Conservation (phyloP, 768 basidiomycete genomes). For the Mycena floridula region DNA sequence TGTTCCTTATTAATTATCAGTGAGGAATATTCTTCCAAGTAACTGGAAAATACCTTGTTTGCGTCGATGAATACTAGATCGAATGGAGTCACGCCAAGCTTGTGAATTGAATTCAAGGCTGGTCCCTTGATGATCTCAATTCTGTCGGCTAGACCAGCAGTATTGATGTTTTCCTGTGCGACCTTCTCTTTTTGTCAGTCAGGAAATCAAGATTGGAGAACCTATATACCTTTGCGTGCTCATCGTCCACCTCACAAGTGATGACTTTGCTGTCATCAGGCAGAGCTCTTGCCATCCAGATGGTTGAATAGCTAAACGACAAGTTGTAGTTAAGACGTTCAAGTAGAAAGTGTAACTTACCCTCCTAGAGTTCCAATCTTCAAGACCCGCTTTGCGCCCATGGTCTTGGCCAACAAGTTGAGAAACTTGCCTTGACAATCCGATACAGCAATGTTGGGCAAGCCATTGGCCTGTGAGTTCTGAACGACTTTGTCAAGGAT, state of each 20-base stretch:
- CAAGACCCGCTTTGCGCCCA: conserved; percentile 49
- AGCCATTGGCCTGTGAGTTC: conserved; percentile 34
- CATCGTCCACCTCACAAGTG: conserved; percentile 40
- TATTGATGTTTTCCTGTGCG: conserved; percentile 49
- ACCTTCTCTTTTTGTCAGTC: too few species aligned
- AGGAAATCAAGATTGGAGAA: too few species aligned
- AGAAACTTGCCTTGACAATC: conserved; percentile 53
- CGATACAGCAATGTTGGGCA: conserved; percentile 47
- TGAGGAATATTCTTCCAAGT: too few species aligned
- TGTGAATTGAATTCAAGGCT: conserved; percentile 43
- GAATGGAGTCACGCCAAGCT: conserved; percentile 43
- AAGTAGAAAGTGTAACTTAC: too few species aligned
- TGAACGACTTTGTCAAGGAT: conserved; percentile 33
- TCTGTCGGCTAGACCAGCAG: conserved; percentile 44
- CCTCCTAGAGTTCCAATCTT: conserved; percentile 67
- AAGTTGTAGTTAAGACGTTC: too few species aligned
- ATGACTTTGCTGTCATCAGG: conserved; percentile 45
- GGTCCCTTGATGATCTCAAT: conserved; percentile 45
- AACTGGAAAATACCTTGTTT: too few species aligned
- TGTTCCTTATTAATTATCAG: too few species aligned
- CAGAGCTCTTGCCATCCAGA: conserved; percentile 39
- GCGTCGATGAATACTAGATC: conserved; percentile 73
- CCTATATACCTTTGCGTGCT: conserved; percentile 35
- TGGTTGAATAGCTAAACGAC: too few species aligned
- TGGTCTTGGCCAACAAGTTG: conserved; percentile 42